phyloP scores from a whole-genome alignment of 164 flowering plant genomes.

The Sedum album region DNA sequence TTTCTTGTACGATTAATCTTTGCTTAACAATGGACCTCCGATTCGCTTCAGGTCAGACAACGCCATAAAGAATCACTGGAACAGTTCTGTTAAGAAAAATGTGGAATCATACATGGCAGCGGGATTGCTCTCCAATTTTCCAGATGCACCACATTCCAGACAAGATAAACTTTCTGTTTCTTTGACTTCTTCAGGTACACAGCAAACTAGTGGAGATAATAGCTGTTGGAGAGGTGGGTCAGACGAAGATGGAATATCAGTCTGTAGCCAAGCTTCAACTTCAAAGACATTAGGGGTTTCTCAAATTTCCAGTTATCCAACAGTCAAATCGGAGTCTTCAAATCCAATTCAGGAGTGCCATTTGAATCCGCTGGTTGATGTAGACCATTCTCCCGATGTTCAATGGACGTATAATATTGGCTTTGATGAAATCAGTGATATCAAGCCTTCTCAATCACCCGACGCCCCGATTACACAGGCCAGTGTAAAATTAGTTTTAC shows the following conservation, averaged over 20 bases:
- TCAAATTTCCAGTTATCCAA: conserved; percentile 32
- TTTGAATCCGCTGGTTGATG: not conserved
- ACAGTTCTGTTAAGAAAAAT: conserved; percentile 94
- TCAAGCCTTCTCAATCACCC: not conserved
- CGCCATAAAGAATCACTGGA: conserved; percentile 98
- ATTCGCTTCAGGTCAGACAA: conserved; percentile 80
- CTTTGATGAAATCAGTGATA: not conserved
- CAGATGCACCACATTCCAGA: conserved; percentile 34
- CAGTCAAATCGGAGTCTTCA: conserved; percentile 12
- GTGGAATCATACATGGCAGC: conserved; percentile 72
- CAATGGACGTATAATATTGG: not conserved
- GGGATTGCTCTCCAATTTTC: conserved; percentile 62
- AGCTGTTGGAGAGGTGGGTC: conserved; percentile 29
- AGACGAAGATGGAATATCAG: conserved; percentile 59
- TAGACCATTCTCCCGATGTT: conserved; percentile 12
- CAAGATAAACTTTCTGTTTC: conserved; percentile 34
- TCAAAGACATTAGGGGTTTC: conserved; percentile 35
- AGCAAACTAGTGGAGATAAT: conserved; percentile 44
- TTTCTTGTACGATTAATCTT: not conserved
- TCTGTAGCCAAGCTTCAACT: conserved; percentile 71
- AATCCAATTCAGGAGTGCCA: not conserved
- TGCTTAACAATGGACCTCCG: not conserved
- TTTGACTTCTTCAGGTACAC: conserved; percentile 39
- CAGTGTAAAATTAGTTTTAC: not conserved
- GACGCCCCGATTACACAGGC: not conserved